Base-by-base conservation (phyloP, 352 stramenopile species). In the Salisapilia sapeloensis region DNA sequence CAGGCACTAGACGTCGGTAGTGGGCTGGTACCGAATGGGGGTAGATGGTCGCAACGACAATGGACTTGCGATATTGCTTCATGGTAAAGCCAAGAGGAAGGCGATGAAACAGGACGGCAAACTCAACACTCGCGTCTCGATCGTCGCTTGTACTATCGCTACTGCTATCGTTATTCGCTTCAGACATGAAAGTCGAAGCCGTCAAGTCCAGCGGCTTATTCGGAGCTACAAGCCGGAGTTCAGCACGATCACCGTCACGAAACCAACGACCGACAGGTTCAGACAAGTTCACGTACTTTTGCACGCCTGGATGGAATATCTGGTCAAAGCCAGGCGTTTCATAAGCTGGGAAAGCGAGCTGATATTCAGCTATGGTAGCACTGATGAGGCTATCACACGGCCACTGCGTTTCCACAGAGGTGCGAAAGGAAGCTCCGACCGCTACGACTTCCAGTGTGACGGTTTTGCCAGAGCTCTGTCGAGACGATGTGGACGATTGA, bases 61-160 rank as follows among this genome's bases (percentile, higher is more conserved):
- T 85, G 18, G 44, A 56, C 43, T 83, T 65, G 42, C 65, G 58
- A 11, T 71, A 63, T 28, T 81, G 64, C 42, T 83, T 83, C 51
- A 92, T 66, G 4, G 72, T 87, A 37, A 92, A 89, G 6, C 76
- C 76, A 13, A 92, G 55, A 25, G 76, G 76, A 10, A 89, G 60
- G 20, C 69, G 75, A 49, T 92, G 72, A 41, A 92, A 92, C 23
- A 84, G 38, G 33, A 92, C 53, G 15, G 53, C 52, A 36, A 92
- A 89, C 36, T 81, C 69, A 35, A 61, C 54, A 0, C 11, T 3
- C 30, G 37, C 49, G 40, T 77, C 26, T 13, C 42, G 46, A 6
- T 49, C 40, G 23, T 33, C 40, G 12, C 51, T 50, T 21, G 27
- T 39, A 18, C 53, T 33, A 8, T 48, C 42, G 17, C 44, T 42